Percentiles rank a stretch among this genome's conserved stretches.
Conservation (phyloP, 441 rosid species). For the Mallotus japonicus region DNA sequence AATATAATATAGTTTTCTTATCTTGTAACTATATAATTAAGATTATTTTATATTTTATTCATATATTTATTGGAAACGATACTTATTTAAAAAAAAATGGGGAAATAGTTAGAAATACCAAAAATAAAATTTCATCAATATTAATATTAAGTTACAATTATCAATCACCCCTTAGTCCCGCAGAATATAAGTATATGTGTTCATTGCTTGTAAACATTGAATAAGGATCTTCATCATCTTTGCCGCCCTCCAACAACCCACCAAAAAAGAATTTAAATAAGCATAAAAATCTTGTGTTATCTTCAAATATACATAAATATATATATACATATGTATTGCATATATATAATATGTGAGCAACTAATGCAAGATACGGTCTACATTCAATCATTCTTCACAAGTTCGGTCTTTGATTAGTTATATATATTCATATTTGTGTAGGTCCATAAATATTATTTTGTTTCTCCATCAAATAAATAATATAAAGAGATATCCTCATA, state of each 20-base stretch:
- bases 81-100: too few species aligned
- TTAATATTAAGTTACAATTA: too few species aligned
- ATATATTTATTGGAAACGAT: too few species aligned
- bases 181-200: not conserved
- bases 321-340: not conserved
- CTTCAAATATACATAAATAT: constrained; percentile 8
- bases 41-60: too few species aligned
- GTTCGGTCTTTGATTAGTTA: not conserved
- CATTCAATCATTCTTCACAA: constrained; percentile 18
- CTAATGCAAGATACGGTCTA: constrained; percentile 4
- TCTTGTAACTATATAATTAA: too few species aligned
- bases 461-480: too few species aligned
- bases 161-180: too few species aligned
- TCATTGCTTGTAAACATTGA: constrained; percentile 26
- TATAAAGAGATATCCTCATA: too few species aligned
- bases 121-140: too few species aligned
- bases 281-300: constrained; percentile 23
- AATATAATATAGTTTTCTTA: too few species aligned
- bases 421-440: not conserved
- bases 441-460: not conserved
- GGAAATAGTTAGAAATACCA: too few species aligned
- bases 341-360: not conserved
- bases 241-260: constrained; percentile 31
- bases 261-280: not conserved
- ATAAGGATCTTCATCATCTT: constrained; percentile 3